phyloP scores from a whole-genome alignment of 2,329 filamentous ascomycete genomes.

The Clonostachys rhizophaga region DNA sequence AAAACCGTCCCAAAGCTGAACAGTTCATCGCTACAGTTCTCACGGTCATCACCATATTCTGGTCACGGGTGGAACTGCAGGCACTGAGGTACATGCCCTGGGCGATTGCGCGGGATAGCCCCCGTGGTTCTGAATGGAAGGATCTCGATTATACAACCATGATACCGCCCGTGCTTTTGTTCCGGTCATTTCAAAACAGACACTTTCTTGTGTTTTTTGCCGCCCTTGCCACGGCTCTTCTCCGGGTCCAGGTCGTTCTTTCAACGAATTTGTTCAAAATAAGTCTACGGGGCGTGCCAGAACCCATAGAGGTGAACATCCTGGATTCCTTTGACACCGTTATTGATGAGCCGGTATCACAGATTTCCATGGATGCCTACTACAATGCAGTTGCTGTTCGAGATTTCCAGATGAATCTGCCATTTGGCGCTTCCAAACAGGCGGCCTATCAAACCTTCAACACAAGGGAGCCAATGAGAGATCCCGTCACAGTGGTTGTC shows the following conservation, averaged over 20 bases:
- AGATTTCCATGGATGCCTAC: too few species aligned
- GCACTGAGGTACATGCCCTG: background rate
- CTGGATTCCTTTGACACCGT: background rate
- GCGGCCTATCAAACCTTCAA: background rate
- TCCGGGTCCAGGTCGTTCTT: background rate
- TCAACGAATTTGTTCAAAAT: background rate
- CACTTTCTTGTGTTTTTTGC: background rate
- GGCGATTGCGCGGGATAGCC: background rate
- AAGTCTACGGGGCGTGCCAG: too few species aligned
- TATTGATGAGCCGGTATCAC: too few species aligned
- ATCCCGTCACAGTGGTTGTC: background rate
- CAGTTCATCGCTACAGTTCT: background rate
- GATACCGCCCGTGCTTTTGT: background rate
- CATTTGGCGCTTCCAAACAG: background rate
- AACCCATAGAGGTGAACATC: background rate
- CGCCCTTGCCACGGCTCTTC: background rate
- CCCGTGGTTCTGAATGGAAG: background rate
- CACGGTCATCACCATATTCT: background rate
- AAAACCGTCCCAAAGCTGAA: background rate
- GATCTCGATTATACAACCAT: background rate
- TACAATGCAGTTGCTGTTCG: background rate
- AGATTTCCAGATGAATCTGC: background rate
- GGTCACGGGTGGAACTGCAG: background rate
- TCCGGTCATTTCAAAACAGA: background rate
- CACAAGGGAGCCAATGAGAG: background rate